Evolutionary conservation across 1,139 yeast genomes (phyloP).

Genomic region (Kodamaea plutei): DNA sequence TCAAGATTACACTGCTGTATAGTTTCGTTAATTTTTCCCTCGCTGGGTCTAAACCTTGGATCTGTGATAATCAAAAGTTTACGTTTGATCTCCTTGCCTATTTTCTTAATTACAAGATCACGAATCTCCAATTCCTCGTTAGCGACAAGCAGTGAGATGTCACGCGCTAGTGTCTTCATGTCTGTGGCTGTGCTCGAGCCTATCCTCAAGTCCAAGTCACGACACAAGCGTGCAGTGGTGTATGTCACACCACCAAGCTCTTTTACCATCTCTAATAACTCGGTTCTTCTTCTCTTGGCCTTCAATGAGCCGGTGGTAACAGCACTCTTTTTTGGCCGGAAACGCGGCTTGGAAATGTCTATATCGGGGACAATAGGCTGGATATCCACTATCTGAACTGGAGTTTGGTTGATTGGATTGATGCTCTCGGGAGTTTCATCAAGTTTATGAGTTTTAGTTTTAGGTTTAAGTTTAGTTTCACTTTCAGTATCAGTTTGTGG

Average conservation of each 20-base stretch:
- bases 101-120: conserved; percentile 23
- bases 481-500: not conserved
- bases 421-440: not conserved
- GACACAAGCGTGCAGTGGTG: conserved; percentile 31
- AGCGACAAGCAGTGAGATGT: conserved; percentile 24
- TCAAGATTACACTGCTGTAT: conserved; percentile 25
- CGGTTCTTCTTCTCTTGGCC: conserved; percentile 28
- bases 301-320: conserved; percentile 10
- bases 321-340: not conserved
- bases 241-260: conserved; percentile 41
- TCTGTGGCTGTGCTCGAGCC: conserved; percentile 40
- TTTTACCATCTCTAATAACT: conserved; percentile 32
- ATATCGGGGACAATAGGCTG: conserved; percentile 12
- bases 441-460: not conserved
- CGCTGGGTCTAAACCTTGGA: conserved; percentile 25
- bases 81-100: conserved; percentile 30
- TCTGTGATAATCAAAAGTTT: conserved; percentile 32
- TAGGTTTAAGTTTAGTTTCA: too few relatives aligned
- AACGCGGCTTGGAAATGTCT: conserved; percentile 1
- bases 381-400: conserved; percentile 7
- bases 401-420: not conserved
- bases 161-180: conserved; percentile 45
- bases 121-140: conserved; percentile 25
- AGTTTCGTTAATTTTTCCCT: conserved; percentile 24
- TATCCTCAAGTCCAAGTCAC: conserved; percentile 32